A percentile compares a stretch with the other conserved stretches of the same genome.
Evolutionary conservation across 331 rosid genomes (phyloP).

Genomic region (Malus hybrid): DNA sequence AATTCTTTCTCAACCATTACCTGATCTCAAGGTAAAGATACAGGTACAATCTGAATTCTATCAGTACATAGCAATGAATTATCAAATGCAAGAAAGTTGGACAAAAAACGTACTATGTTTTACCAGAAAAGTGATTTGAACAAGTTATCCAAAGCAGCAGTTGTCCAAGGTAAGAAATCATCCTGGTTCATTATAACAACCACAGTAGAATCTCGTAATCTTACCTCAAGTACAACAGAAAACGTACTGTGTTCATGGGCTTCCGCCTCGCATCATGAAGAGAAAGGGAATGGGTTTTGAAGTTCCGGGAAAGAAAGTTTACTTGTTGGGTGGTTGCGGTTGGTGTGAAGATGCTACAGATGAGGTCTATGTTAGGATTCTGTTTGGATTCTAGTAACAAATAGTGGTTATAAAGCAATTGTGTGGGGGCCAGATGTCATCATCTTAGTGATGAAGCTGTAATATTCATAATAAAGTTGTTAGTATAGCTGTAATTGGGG

Average conservation of each 20-base stretch:
- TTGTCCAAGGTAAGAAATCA: constrained; percentile 88
- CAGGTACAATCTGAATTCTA: neutral
- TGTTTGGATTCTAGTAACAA: too few species aligned
- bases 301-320: constrained; percentile 66
- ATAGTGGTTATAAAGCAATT: too few species aligned
- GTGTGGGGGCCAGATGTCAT: too few species aligned
- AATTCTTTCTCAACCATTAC: constrained; percentile 47
- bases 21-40: constrained; percentile 32
- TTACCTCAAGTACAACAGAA: constrained; percentile 80
- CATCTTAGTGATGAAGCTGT: too few species aligned
- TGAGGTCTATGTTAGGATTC: constrained; percentile 30
- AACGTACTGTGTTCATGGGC: constrained; percentile 17
- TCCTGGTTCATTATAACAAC: constrained; percentile 44
- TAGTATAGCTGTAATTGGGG: too few species aligned
- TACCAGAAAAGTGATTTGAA: constrained; percentile 85
- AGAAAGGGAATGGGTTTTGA: constrained; percentile 88
- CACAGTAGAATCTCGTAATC: constrained; percentile 13
- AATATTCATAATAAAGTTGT: too few species aligned
- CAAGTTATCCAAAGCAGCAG: constrained; percentile 56
- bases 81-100: constrained; percentile 4
- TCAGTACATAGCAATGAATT: neutral
- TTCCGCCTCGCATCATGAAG: constrained; percentile 48
- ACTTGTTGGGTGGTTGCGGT: constrained; percentile 85
- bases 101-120: constrained; percentile 20
- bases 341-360: constrained; percentile 71